Evolutionary conservation across 2,329 filamentous ascomycete genomes (phyloP).

Genomic region (Trichoderma citrinoviride): DNA sequence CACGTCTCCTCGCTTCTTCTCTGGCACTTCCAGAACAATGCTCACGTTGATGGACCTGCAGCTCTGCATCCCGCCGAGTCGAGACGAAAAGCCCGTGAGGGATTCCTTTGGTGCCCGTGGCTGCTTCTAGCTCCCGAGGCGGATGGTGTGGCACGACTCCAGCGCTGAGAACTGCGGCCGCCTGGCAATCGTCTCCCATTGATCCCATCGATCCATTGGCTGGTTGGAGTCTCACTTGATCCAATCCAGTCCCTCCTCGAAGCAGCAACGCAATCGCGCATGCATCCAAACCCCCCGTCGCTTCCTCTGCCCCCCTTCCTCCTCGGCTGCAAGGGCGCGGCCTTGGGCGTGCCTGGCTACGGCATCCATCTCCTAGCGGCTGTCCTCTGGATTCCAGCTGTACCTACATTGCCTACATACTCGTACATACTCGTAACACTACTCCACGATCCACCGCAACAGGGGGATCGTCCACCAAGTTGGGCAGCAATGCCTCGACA

Average conservation of each 20-base stretch:
- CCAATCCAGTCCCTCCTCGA: neutral
- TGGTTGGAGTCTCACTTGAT: too few species aligned
- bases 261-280: too few species aligned
- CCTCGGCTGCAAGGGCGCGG: neutral
- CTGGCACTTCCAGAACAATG: neutral
- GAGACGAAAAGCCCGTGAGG: neutral
- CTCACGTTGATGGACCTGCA: neutral
- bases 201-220: too few species aligned
- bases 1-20: neutral
- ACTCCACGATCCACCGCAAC: constrained; percentile 8
- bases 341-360: neutral
- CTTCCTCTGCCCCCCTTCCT: neutral
- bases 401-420: too few species aligned
- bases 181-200: constrained; percentile 4
- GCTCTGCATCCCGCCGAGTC: neutral
- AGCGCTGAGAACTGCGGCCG: constrained; percentile 20
- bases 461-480: constrained; percentile 7
- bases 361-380: too few species aligned
- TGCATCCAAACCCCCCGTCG: too few species aligned
- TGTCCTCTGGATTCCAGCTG: too few species aligned
- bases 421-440: neutral
- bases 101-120: constrained; percentile 1
- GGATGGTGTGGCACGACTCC: constrained; percentile 11
- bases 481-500: constrained; percentile 26
- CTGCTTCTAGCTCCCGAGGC: constrained; percentile 2